Evolutionary conservation across 2,329 filamentous ascomycete genomes (phyloP), one percentile per base, ranked within the genome.

Genomic region (Arachnomyces sp.): DNA sequence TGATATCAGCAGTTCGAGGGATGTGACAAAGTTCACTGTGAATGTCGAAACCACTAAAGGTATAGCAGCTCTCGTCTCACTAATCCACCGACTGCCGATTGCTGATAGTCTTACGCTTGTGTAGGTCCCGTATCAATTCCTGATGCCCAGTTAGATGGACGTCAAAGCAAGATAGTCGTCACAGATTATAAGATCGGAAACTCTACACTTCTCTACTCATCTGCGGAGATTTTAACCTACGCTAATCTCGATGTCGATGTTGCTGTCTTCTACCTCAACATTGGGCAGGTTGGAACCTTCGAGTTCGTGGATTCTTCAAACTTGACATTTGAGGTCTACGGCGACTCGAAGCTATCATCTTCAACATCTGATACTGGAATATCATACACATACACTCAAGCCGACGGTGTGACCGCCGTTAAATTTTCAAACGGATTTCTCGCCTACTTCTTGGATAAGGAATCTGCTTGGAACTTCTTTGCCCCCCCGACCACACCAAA

Each of bases 391-490:
- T 77, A 73, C 43, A 69, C 57, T 0, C 73, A 77, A 55, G 57
- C 52, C 2, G 46, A 64, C 5, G 72, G 72, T 1, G 48, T 61
- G 2, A 72, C 68, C 0, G 63, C 66, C 0, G 50, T 78, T 2
- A 57, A 67, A 30, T 70, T 76, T 38, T 68, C 68, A 0, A 70
- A 73, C 36, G 67, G 68, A 1, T 59, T 71, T 2, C 43, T 75
- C 1, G 58, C 72, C 3, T 74, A 75, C 40, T 60, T 79, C 4
- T 61, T 78, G 3, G 73, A 77, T 32, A 64, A 69, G 15, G 54
- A 65, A 8, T 67, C 72, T 0, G 75, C 72, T 1, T 78, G 71
- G 68, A 70, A 68, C 4, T 74, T 78, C 51, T 78, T 72, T 59
- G 73, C 73, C 2, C 68, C 73, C 3, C 49, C 71, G 2, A 68